A percentile compares a stretch with the other conserved stretches of the same genome.
Conservation (phyloP, 2,329 filamentous ascomycete genomes). For the Verticillium dahliae region DNA sequence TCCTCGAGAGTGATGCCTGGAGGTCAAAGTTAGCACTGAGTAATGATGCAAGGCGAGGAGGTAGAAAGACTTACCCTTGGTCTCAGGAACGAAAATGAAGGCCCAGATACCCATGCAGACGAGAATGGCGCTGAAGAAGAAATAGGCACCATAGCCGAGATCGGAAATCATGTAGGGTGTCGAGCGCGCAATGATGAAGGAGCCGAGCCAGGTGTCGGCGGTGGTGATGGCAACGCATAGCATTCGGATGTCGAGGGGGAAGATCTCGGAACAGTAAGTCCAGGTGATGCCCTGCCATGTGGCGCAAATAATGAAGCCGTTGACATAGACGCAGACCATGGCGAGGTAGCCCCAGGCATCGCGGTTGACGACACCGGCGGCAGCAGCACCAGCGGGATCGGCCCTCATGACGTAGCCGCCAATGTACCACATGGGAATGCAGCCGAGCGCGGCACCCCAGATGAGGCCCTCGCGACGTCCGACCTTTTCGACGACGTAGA, state of each 20-base stretch:
- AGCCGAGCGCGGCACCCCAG: conserved; percentile 30
- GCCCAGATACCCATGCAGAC: conserved; percentile 38
- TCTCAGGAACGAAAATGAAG: conserved; percentile 44
- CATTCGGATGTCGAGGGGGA: conserved; percentile 30
- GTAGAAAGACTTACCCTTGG: conserved; percentile 30
- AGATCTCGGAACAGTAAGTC: conserved; percentile 41
- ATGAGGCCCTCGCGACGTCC: conserved; percentile 42
- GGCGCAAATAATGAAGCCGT: conserved; percentile 28
- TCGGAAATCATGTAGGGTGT: conserved; percentile 33
- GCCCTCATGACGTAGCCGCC: conserved; percentile 27
- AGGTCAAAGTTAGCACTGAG: neutral
- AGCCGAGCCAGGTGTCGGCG: conserved; percentile 29
- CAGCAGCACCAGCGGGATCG: conserved; percentile 29
- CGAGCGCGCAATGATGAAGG: conserved; percentile 30
- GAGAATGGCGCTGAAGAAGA: conserved; percentile 43
- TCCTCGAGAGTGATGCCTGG: conserved; percentile 36
- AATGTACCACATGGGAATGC: conserved; percentile 31
- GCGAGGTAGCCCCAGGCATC: conserved; percentile 35
- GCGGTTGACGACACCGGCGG: conserved; percentile 35
- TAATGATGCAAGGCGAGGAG: accelerated
- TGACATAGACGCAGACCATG: conserved; percentile 40
- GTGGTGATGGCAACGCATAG: conserved; percentile 26
- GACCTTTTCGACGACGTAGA: conserved; percentile 39
- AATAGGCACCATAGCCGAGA: conserved; percentile 42
- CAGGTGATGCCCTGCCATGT: conserved; percentile 36